phyloP scores from a whole-genome alignment of 306 rosid genomes.

The Malus sylvestris region DNA sequence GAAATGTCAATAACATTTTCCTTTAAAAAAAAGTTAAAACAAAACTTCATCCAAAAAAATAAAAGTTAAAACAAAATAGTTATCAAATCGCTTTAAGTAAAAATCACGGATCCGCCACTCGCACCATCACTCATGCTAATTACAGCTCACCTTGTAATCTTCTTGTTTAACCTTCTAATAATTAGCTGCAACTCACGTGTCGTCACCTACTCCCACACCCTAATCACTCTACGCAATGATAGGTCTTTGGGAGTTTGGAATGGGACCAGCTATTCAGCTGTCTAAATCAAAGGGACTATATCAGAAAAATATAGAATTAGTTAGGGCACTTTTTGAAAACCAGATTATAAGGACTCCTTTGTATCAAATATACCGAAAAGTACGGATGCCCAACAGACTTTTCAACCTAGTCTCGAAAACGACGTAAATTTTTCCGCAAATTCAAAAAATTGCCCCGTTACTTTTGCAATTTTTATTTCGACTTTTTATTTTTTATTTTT shows the following conservation, averaged over 20 bases:
- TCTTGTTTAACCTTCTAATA: no score
- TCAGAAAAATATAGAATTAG: background rate
- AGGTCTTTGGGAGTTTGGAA: background rate
- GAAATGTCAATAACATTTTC: no score
- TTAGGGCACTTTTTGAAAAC: constrained; percentile 1
- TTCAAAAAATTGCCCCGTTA: background rate
- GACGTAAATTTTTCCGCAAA: background rate
- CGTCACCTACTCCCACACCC: constrained; percentile 3
- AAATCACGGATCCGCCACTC: no score
- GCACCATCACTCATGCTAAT: no score
- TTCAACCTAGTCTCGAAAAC: background rate
- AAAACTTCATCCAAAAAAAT: no score
- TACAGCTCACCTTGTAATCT: no score
- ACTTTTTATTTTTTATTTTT: background rate
- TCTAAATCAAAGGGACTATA: background rate
- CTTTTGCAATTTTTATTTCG: background rate
- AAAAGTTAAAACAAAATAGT: no score
- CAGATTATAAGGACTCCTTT: constrained; percentile 15
- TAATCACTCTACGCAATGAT: no score
- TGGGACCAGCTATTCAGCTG: background rate
- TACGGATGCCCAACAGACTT: constrained; percentile 11
- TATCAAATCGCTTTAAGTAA: no score
- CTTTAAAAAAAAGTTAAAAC: no score
- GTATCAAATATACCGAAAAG: constrained; percentile 23
- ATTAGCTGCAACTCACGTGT: background rate